phyloP scores from a whole-genome alignment of 208 protist genomes.

The Acanthamoeba castellanii region DNA sequence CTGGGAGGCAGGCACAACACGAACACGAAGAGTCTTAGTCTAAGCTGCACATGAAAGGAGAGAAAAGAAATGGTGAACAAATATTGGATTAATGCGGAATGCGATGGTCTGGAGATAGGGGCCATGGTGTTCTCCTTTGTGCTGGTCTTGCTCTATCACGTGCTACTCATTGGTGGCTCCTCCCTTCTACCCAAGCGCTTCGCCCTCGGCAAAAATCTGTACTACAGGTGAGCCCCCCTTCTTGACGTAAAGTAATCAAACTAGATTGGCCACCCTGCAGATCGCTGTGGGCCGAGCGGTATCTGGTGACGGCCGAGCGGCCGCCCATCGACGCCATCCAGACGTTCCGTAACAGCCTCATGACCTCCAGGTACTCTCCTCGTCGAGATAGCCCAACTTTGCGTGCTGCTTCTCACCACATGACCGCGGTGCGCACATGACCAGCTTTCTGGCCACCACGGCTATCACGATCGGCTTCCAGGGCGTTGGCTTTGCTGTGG shows the following conservation, averaged over 20 bases:
- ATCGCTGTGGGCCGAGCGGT: slow-evolving; percentile 38
- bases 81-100: slow-evolving; percentile 54
- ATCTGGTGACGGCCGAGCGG: slow-evolving; percentile 14
- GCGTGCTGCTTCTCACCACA: too few species aligned
- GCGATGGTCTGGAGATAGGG: slow-evolving; percentile 32
- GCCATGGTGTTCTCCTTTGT: slow-evolving; percentile 44
- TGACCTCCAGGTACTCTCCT: slow-evolving; percentile 22
- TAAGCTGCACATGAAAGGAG: too few species aligned
- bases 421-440: not conserved
- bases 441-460: slow-evolving; percentile 59
- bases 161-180: not conserved
- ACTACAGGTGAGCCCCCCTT: slow-evolving; percentile 1
- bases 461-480: slow-evolving; percentile 68
- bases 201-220: slow-evolving; percentile 47
- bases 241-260: not conserved
- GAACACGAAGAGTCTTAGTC: too few species aligned
- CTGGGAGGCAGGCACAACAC: too few species aligned
- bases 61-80: not conserved
- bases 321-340: slow-evolving; percentile 62
- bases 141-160: slow-evolving; percentile 19
- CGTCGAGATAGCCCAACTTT: too few species aligned
- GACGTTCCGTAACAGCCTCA: slow-evolving; percentile 65
- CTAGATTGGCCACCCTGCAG: not conserved
- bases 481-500: slow-evolving; percentile 2
- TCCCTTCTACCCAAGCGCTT: slow-evolving; percentile 15